phyloP scores from a whole-genome alignment of 2,329 filamentous ascomycete species.

The Trichoderma sp. region DNA sequence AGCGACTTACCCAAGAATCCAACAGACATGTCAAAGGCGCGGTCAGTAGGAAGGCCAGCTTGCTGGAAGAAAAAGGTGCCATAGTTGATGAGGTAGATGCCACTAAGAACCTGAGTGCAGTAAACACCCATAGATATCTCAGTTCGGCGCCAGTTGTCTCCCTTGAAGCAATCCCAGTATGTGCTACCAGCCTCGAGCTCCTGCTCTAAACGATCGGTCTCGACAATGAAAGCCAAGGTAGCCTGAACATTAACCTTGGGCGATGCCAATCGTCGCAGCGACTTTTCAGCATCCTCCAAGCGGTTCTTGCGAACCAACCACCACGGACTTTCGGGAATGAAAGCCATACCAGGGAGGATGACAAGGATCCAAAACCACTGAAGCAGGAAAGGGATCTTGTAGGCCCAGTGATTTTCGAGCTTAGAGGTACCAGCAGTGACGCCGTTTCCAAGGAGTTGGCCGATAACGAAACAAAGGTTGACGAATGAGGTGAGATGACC shows the following conservation, averaged over 20 bases:
- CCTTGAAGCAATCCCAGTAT: conserved; percentile 49
- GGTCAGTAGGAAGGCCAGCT: conserved; percentile 39
- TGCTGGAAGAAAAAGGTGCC: conserved; percentile 50
- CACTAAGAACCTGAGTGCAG: conserved; percentile 40
- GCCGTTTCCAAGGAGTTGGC: conserved; percentile 35
- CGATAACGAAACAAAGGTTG: conserved; percentile 44
- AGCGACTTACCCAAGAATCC: conserved; percentile 26
- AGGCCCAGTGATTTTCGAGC: conserved; percentile 53
- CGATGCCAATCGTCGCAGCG: conserved; percentile 37
- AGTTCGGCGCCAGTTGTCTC: conserved; percentile 45
- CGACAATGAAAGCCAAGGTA: conserved; percentile 66
- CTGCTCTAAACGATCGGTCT: conserved; percentile 45
- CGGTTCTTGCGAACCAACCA: conserved; percentile 21
- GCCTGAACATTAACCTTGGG: conserved; percentile 41
- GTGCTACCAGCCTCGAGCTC: conserved; percentile 37
- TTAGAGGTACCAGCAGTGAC: conserved; percentile 23
- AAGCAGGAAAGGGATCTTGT: conserved; percentile 42
- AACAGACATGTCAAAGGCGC: conserved; percentile 43
- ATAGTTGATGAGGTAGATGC: conserved; percentile 40
- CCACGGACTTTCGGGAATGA: conserved; percentile 9
- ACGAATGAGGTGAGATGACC: conserved; percentile 42
- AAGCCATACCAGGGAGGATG: not conserved
- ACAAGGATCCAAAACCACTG: conserved; percentile 7
- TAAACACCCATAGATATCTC: conserved; percentile 47
- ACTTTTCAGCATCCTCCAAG: conserved; percentile 29